Base-by-base conservation (phyloP, 306 rosid genomes). In the Quillaja saponaria region DNA sequence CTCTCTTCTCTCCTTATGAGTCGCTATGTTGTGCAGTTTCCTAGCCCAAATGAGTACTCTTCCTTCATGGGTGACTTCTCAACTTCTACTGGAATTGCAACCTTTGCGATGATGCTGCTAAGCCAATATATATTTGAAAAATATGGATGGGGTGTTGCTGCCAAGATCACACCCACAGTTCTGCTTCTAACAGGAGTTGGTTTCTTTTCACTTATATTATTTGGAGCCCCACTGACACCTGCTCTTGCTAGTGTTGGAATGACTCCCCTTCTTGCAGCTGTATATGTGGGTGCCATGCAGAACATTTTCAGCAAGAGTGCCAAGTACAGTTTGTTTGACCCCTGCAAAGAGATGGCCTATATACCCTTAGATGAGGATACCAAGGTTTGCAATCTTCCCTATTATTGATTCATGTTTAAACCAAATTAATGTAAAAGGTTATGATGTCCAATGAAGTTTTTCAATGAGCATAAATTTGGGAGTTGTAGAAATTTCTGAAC, bases 281-380 rank as follows among this genome's bases (percentile, higher is more conserved):
- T 94, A 0, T 94, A 87, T 45, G 99, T 94, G 42, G 99, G 99
- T 67, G 99, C 99, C n/a, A 0, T 94, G 95, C 99, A 94, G 67
- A 94, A 94, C 84, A 90, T 94, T 55, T 94, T 94, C 82, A 94
- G 99, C 90, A 94, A 94, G 82, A 90, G 99, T 80, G 99, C 99
- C 17, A 94, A 90, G 71, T 94, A 94, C 83, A 94, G 99, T 58
- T 82, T 94, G 60, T 94, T 94, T 25, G 99, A 94, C 70, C 99
- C 99, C 0, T 94, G 99, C 83, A 94, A 94, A 73, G 99, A 94
- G 77, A 94, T 94, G 99, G 99, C 99, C 34, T 94, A 94, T 69
- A 94, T 94, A 73, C 99, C 99, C 39, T 78, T 94, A 75, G 99
- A 94, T 4, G 99, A 94, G 77, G 96, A 90, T 81, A 90, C 96